Base-by-base conservation (phyloP, 495 filamentous ascomycete genomes). In the Saxophila tyrrhenica region DNA sequence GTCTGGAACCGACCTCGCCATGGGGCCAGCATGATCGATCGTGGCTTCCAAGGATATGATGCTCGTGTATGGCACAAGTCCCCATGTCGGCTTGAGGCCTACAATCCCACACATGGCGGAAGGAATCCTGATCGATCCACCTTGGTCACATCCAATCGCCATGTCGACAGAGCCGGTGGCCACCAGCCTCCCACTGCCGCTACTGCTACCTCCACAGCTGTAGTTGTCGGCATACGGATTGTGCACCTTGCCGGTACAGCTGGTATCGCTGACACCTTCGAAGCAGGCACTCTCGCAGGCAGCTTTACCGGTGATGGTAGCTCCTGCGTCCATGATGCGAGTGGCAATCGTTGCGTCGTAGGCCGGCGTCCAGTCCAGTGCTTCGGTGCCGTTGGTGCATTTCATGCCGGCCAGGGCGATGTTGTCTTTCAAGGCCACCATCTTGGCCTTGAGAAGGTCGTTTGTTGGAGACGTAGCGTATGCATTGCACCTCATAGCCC, bases 61-160 rank as follows among this genome's bases (percentile, higher is more conserved):
- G 2, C 62, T 64, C 0, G 65, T 65, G 22, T 69, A 62, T 3
- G 72, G 66, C 11, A 70, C 55, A 20, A 62, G 43, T 11, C 70
- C 69, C 29, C 35, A 43, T 2, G 54, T 56, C 11, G 69, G 66
- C 51, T 73, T 73, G 17, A 71, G 60, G 7, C 70, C 70, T 5
- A 67, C 62, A 21, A 69, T 57, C 2, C 70, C 69, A 32, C 64
- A 66, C 38, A 62, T 60, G n/a, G 64, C 61, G 0, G 68, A 60
- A 35, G 78, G 79, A 2, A 82, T 72, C 16, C 79, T 71, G 32
- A 56, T 46, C 35, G 46, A 51, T 5, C 80, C 80, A 17, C 78
- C 80, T 59, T 81, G 78, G 56, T 83, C 80, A 9, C 74, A 75
- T n/a, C 79, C 80, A 49, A 82, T 75, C 0, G 73, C 73, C 20